Evolutionary conservation across 2,329 filamentous ascomycete species (phyloP), one percentile per base, ranked within the genome.

Genomic region (Pseudomassariella vexata): DNA sequence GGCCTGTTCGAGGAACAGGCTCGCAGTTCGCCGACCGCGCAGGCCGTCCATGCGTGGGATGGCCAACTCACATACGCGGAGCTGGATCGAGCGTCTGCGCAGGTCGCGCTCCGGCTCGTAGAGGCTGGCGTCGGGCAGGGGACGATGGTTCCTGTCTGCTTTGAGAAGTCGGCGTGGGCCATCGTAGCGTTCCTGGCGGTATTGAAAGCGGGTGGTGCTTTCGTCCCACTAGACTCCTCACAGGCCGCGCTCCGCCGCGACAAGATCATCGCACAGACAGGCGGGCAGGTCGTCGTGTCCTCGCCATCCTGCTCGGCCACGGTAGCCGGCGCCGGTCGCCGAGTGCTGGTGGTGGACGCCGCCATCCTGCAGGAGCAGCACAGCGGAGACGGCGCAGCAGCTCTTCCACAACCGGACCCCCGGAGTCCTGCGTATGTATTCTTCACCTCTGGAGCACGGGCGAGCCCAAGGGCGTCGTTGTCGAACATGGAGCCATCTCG

Each of bases 181-280:
- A 44, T 57, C 8, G 56, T 59, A 9, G 51, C 48, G 2, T 53
- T 57, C 14, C 48, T 58, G 40, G 55, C 44, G 3, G 45, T 60
- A n/a, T 39, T 59, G n/a, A 40, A 57, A 5, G 46, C 56, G 9
- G 55, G 54, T n/a, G 53, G 47, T 12, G 55, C 43, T 5, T 62
- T 59, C 34, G 54, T 62, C 36, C 53, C 59, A n/a, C 39, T 63
- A 12, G 57, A n/a, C n/a, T n/a, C n/a, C n/a, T n/a, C n/a, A n/a
- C n/a, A n/a, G n/a, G n/a, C n/a, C n/a, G n/a, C n/a, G n/a, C n/a
- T n/a, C n/a, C n/a, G n/a, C n/a, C n/a, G n/a, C n/a, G n/a, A n/a
- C n/a, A n/a, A n/a, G n/a, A n/a, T n/a, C n/a, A n/a, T n/a, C n/a
- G n/a, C n/a, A n/a, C n/a, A n/a, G n/a, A n/a, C n/a, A n/a, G n/a